Evolutionary conservation across 2,329 filamentous ascomycete species (phyloP).

Genomic region (Neonectria neomacrospora): DNA sequence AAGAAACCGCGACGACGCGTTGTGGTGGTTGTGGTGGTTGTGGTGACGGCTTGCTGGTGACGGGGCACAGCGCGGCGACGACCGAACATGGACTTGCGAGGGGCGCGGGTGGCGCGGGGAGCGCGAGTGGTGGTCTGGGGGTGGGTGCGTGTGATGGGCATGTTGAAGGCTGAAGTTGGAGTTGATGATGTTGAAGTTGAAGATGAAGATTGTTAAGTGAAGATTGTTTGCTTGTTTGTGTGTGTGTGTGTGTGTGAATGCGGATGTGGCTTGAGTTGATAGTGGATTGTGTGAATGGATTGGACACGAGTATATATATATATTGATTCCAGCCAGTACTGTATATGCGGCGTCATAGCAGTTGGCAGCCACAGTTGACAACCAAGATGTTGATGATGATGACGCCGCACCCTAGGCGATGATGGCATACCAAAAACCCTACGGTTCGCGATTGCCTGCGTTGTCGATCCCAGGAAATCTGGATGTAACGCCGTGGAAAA

Average conservation of each 20-base stretch:
- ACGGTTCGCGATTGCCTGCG: slow-evolving; percentile 1
- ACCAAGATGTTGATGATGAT: slow-evolving; percentile 8
- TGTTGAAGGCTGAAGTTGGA: slow-evolving; percentile 35
- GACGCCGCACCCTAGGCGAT: slow-evolving; percentile 16
- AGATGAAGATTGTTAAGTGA: slow-evolving; percentile 3
- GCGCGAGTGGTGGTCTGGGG: slow-evolving; percentile 36
- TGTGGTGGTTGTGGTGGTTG: slow-evolving; percentile 54
- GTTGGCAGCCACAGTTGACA: neutral
- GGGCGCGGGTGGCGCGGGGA: slow-evolving; percentile 1
- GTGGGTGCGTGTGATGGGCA: slow-evolving; percentile 48
- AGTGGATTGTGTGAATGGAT: neutral
- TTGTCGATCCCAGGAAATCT: slow-evolving; percentile 5
- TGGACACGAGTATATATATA: slow-evolving; percentile 25
- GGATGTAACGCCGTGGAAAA: slow-evolving; percentile 17
- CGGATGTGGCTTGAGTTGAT: neutral
- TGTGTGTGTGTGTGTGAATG: neutral
- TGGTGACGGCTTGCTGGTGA: slow-evolving; percentile 47
- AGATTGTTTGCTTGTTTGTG: slow-evolving; percentile 2
- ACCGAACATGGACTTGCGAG: slow-evolving; percentile 43
- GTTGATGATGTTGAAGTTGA: too few species aligned
- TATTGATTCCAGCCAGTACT: neutral
- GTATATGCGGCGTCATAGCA: too few species aligned
- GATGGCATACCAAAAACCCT: slow-evolving; percentile 17
- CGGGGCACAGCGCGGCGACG: slow-evolving; percentile 40
- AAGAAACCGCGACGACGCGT: slow-evolving; percentile 57